Conservation (phyloP, 2,329 filamentous ascomycete genomes). For the Fusarium sp. region DNA sequence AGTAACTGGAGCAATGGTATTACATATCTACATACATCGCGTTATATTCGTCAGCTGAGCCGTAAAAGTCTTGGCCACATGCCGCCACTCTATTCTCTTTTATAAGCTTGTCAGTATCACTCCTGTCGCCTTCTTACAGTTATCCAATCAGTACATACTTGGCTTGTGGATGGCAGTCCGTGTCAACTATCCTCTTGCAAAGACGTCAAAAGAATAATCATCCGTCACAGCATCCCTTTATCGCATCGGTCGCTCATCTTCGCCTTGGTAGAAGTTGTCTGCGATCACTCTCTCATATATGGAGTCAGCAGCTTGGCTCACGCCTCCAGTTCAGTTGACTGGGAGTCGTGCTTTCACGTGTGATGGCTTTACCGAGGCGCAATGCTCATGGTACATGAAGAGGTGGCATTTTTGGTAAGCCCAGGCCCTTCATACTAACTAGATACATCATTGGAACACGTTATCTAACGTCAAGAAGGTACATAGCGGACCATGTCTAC, state of each 20-base stretch:
- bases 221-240: no score
- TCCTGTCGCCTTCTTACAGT: accelerated
- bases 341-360: not conserved
- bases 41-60: not conserved
- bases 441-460: accelerated
- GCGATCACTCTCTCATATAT: accelerated
- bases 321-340: not conserved
- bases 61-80: not conserved
- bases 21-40: not conserved
- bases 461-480: not conserved
- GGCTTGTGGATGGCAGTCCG: not conserved
- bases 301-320: not conserved
- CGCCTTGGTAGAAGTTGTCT: accelerated
- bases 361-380: not conserved
- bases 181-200: accelerated
- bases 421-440: accelerated
- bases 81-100: accelerated
- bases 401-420: not conserved
- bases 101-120: not conserved
- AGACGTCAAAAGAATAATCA: not conserved
- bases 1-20: no score
- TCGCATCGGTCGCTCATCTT: no score
- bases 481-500: not conserved
- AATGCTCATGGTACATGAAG: not conserved
- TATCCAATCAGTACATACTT: not conserved